These are phyloP conservation scores for Streptanthus diversifolius DNA, from an alignment of 345 rosid species.

Conservation along the genomic window DNA sequence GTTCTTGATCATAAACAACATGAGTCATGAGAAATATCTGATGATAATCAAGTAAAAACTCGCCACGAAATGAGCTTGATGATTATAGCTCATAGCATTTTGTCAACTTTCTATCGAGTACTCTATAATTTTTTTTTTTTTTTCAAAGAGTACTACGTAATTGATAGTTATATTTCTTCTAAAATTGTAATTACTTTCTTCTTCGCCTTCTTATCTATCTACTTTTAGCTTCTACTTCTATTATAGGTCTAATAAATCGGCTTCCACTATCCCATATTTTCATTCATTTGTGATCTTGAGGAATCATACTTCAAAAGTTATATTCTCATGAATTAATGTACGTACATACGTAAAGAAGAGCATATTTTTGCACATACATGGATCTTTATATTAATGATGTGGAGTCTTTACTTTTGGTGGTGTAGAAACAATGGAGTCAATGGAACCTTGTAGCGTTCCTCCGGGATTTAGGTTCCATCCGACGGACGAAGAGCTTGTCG, in stretches of 20 bases:
- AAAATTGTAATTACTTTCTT: neutral
- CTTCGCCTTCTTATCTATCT: neutral
- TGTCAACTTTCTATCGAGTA: slow-evolving; percentile 10
- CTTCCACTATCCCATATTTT: neutral
- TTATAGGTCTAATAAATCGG: neutral
- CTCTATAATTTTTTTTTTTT: neutral
- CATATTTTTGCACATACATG: neutral
- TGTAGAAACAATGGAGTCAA: slow-evolving; percentile 46
- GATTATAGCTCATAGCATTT: slow-evolving; percentile 40
- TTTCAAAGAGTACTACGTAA: neutral
- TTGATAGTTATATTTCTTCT: neutral
- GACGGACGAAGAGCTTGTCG: slow-evolving; percentile 92
- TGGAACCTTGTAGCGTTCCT: slow-evolving; percentile 72
- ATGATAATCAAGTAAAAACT: slow-evolving; percentile 21
- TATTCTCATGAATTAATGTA: neutral
- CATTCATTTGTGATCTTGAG: neutral
- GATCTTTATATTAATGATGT: neutral
- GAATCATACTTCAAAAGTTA: neutral
- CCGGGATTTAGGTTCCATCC: slow-evolving; percentile 98
- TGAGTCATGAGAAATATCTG: neutral
- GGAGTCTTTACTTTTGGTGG: slow-evolving; percentile 39
- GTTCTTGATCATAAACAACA: slow-evolving; percentile 4
- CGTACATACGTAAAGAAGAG: neutral
- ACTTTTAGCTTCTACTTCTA: neutral
- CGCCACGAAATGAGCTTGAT: slow-evolving; percentile 53